These are phyloP conservation scores for Inonotus hispidus DNA, from an alignment of 1,284 basidiomycete species.

Conservation along the genomic window DNA sequence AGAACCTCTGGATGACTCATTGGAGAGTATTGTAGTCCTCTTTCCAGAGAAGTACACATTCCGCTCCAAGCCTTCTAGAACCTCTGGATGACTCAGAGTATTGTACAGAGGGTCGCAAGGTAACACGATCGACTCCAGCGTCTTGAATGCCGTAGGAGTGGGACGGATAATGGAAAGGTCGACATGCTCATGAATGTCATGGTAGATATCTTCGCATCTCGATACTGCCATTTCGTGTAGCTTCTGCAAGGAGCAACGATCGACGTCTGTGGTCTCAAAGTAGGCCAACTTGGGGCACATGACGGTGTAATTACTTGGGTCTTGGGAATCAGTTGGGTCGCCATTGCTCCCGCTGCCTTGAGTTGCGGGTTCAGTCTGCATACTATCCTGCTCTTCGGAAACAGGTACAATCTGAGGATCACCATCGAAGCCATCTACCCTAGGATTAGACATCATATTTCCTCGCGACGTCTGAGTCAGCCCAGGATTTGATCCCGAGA, in stretches of 20 bases:
- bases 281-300: constrained; percentile 3
- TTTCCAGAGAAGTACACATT: neutral
- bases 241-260: neutral
- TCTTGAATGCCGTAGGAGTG: constrained; percentile 7
- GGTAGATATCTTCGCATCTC: neutral
- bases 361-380: neutral
- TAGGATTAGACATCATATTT: neutral
- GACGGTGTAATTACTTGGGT: neutral
- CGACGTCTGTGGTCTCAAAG: neutral
- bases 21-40: neutral
- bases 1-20: constrained; percentile 9
- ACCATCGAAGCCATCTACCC: neutral
- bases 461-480: neutral
- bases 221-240: constrained; percentile 1
- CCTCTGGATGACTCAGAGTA: constrained; percentile 4
- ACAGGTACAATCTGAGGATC: neutral
- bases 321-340: neutral
- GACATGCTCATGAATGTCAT: neutral
- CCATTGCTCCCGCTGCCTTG: neutral
- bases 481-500: neutral
- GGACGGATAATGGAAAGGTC: neutral
- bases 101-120: constrained; percentile 1
- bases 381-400: neutral
- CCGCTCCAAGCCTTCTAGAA: neutral
- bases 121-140: neutral